These are phyloP conservation scores for Penstemon davidsonii DNA, from an alignment of 257 asterid species.

Conservation along the genomic window DNA sequence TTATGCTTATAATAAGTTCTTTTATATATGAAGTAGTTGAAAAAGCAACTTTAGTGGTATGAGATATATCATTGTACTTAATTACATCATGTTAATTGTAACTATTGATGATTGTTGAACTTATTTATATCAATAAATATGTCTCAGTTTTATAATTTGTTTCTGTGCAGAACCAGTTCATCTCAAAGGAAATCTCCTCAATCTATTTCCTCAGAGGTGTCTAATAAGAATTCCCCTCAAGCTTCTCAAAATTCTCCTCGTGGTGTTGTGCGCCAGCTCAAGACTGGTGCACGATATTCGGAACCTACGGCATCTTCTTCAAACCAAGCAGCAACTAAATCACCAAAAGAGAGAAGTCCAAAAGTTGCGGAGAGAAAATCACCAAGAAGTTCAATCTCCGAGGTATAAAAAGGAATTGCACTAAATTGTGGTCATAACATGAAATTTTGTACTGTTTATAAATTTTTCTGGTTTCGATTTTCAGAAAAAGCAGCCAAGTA, in stretches of 20 bases:
- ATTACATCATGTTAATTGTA: too few species aligned
- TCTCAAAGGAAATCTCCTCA: constrained; percentile 51
- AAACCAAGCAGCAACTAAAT: constrained; percentile 43
- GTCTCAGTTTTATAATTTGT: not conserved
- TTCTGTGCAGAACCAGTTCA: constrained; percentile 47
- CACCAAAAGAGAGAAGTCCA: constrained; percentile 63
- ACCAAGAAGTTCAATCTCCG: constrained; percentile 58
- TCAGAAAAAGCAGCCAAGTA: constrained; percentile 56
- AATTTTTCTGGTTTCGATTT: constrained; percentile 3
- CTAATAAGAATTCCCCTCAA: constrained; percentile 47
- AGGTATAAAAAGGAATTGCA: constrained; percentile 40
- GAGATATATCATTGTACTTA: too few species aligned
- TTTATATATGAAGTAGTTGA: too few species aligned
- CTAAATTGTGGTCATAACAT: too few species aligned
- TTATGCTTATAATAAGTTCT: not conserved
- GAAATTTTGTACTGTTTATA: too few species aligned
- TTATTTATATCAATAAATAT: not conserved
- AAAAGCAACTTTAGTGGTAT: too few species aligned
- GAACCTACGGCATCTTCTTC: constrained; percentile 65
- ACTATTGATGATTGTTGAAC: not conserved
- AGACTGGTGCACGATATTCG: constrained; percentile 50
- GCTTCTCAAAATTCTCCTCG: constrained; percentile 55
- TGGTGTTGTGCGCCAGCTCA: constrained; percentile 75
- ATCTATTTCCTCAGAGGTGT: constrained; percentile 34
- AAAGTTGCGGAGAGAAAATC: constrained; percentile 54